phyloP scores from a whole-genome alignment of 257 asterid species.

The Scutellaria minor region DNA sequence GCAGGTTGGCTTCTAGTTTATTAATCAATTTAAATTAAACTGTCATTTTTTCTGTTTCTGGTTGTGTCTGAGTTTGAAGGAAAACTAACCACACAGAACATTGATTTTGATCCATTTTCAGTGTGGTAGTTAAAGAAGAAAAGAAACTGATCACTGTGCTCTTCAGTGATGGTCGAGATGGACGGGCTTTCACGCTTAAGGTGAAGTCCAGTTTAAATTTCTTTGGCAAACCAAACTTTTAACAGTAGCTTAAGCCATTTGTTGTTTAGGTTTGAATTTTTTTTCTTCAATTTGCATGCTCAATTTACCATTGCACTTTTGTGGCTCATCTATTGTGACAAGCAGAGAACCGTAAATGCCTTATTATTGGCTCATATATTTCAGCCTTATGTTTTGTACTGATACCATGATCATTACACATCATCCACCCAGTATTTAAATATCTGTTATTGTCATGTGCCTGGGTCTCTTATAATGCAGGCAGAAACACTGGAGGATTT shows the following conservation, averaged over 20 bases:
- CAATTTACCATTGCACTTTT: constrained; percentile 14
- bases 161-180: constrained; percentile 96
- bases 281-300: constrained; percentile 1
- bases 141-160: constrained; percentile 92
- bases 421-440: constrained; percentile 4
- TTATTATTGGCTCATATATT: not conserved
- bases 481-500: constrained; percentile 95
- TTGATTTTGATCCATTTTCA: constrained; percentile 48
- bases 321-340: constrained; percentile 15
- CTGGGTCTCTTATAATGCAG: constrained; percentile 51
- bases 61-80: not conserved
- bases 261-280: constrained; percentile 1
- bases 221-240: constrained; percentile 19
- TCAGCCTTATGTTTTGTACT: constrained; percentile 9
- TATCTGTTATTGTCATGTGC: constrained; percentile 4
- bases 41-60: constrained; percentile 16
- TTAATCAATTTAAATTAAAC: constrained; percentile 17
- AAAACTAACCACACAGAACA: constrained; percentile 13
- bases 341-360: not conserved
- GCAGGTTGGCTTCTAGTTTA: constrained; percentile 79
- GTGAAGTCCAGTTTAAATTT: constrained; percentile 45
- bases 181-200: constrained; percentile 97
- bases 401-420: constrained; percentile 15
- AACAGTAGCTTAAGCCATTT: constrained; percentile 11
- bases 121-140: constrained; percentile 98